phyloP scores from a whole-genome alignment of 2,329 filamentous ascomycete species.

The Amauroascus niger region DNA sequence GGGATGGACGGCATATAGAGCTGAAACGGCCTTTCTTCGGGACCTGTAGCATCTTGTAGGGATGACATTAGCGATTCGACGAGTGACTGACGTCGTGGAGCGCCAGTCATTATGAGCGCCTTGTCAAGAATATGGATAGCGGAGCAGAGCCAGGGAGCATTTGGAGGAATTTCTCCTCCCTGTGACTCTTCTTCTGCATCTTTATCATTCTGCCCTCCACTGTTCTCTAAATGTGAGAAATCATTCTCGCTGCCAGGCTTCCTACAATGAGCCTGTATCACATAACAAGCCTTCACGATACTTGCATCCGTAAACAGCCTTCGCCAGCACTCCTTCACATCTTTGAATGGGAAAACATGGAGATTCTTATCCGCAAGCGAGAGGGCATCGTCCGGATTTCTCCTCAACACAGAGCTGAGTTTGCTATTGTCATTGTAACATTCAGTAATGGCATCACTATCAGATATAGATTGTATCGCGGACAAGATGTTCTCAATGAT shows the following conservation, averaged over 20 bases:
- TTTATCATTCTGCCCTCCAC: slow-evolving; percentile 13
- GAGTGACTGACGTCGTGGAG: slow-evolving; percentile 44
- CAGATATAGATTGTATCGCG: slow-evolving; percentile 22
- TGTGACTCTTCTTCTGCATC: neutral
- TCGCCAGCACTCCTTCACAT: slow-evolving; percentile 49
- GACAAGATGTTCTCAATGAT: slow-evolving; percentile 1
- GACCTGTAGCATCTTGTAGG: slow-evolving; percentile 22
- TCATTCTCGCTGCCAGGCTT: slow-evolving; percentile 10
- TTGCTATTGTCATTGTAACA: slow-evolving; percentile 25
- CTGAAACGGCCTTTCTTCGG: slow-evolving; percentile 9
- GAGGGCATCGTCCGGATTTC: slow-evolving; percentile 36
- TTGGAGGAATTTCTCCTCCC: slow-evolving; percentile 13
- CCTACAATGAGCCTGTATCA: slow-evolving; percentile 18
- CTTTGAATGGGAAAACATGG: slow-evolving; percentile 47
- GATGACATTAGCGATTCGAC: slow-evolving; percentile 32
- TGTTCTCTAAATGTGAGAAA: neutral
- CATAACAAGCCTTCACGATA: slow-evolving; percentile 37
- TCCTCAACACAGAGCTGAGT: slow-evolving; percentile 22
- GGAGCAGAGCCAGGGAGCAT: slow-evolving; percentile 43
- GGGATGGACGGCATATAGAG: slow-evolving; percentile 7
- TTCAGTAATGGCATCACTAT: slow-evolving; percentile 31
- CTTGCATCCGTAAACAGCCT: slow-evolving; percentile 50
- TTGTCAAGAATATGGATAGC: slow-evolving; percentile 62
- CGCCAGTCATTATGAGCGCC: slow-evolving; percentile 65
- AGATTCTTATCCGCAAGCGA: slow-evolving; percentile 45